phyloP scores from a whole-genome alignment of 768 basidiomycete species.

The Cubamyces lactineus region DNA sequence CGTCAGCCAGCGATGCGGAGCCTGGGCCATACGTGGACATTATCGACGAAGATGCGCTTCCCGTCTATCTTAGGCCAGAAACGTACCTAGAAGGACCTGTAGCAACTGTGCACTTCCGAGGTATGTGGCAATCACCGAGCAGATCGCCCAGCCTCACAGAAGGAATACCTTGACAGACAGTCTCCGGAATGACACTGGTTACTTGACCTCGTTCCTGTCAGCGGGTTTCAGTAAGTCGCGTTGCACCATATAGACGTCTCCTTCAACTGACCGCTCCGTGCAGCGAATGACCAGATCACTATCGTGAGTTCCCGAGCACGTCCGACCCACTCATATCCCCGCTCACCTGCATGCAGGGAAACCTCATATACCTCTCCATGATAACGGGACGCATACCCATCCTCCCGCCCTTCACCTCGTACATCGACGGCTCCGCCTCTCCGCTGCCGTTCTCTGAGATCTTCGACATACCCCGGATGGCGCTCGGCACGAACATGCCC shows the following conservation, averaged over 20 bases:
- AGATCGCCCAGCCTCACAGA: background rate
- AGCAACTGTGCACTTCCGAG: constrained; percentile 51
- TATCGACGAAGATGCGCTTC: background rate
- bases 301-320: constrained; percentile 2
- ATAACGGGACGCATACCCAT: constrained; percentile 42
- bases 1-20: background rate
- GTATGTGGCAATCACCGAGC: background rate
- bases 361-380: constrained; percentile 43
- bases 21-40: background rate
- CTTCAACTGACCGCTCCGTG: background rate
- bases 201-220: constrained; percentile 70
- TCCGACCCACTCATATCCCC: too few relatives aligned
- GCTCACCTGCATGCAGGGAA: constrained; percentile 27
- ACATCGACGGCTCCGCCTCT: constrained; percentile 36
- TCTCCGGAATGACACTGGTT: constrained; percentile 55
- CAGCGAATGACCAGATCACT: constrained; percentile 78
- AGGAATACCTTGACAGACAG: constrained; percentile 44
- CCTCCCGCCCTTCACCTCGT: constrained; percentile 41
- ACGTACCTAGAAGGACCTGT: constrained; percentile 44
- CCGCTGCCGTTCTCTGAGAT: constrained; percentile 39
- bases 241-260: background rate
- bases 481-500: constrained; percentile 28
- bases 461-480: constrained; percentile 43
- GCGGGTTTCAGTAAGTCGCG: constrained; percentile 61
- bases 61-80: constrained; percentile 12